Evolutionary conservation across 2,329 filamentous ascomycete genomes (phyloP).

Genomic region (Colletotrichum aenigma): DNA sequence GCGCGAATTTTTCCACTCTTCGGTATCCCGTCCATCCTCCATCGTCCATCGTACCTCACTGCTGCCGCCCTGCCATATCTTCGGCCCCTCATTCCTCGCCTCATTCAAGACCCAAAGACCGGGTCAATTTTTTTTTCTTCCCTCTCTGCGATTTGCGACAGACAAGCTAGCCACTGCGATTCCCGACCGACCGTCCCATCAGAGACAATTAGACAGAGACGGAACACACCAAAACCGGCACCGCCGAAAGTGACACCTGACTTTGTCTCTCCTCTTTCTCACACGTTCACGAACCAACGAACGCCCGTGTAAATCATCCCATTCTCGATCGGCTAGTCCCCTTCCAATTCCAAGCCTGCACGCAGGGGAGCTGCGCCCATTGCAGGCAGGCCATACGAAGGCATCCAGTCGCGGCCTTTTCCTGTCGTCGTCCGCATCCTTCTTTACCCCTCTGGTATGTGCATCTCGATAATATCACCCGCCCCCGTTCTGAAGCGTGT

Average conservation of each 20-base stretch:
- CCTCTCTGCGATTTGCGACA: neutral
- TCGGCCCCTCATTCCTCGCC: neutral
- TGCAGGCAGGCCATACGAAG: neutral
- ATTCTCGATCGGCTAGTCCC: constrained; percentile 5
- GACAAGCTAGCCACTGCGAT: neutral
- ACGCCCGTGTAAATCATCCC: constrained; percentile 15
- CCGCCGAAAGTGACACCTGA: neutral
- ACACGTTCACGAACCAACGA: neutral
- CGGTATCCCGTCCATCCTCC: neutral
- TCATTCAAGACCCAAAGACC: neutral
- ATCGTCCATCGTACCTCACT: neutral
- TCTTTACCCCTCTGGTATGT: constrained; percentile 6
- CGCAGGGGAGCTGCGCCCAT: constrained; percentile 2
- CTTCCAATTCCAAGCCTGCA: neutral
- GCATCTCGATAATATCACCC: constrained; percentile 13
- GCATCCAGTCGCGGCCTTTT: neutral
- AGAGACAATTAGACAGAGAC: neutral
- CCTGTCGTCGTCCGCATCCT: neutral
- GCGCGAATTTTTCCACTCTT: neutral
- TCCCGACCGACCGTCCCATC: neutral
- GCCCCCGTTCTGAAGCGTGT: neutral
- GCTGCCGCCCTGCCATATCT: neutral
- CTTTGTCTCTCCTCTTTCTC: neutral
- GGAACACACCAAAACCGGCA: neutral
- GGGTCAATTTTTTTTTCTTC: neutral